Evolutionary conservation across 2,329 filamentous ascomycete species (phyloP).

Genomic region (Sclerotiophoma versabilis): DNA sequence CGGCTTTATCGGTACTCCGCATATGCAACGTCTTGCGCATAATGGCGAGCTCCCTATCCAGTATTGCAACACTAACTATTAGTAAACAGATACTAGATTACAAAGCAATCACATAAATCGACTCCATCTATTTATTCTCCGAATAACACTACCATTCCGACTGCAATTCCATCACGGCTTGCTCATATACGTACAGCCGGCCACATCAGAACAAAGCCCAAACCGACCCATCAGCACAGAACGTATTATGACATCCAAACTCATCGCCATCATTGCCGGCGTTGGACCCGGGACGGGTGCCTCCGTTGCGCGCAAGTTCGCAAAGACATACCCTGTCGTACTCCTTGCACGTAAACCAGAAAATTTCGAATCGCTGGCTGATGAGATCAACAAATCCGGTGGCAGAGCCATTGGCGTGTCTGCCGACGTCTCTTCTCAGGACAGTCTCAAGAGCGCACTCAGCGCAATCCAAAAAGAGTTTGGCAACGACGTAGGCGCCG

Average conservation of each 20-base stretch:
- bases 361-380: constrained; percentile 70
- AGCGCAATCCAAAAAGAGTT: constrained; percentile 68
- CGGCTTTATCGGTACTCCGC: constrained; percentile 30
- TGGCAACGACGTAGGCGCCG: constrained; percentile 54
- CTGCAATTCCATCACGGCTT: not conserved
- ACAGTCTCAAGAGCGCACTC: constrained; percentile 66
- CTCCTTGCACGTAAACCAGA: constrained; percentile 73
- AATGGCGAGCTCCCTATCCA: constrained; percentile 20
- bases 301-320: constrained; percentile 66
- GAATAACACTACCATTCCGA: not conserved
- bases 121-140: not conserved
- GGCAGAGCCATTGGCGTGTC: constrained; percentile 75
- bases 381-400: constrained; percentile 71
- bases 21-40: not conserved
- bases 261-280: constrained; percentile 74
- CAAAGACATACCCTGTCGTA: constrained; percentile 72
- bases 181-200: not conserved
- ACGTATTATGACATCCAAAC: constrained; percentile 52
- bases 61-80: constrained; percentile 32
- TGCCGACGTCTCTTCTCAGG: constrained; percentile 66
- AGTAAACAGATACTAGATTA: constrained; percentile 29
- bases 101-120: constrained; percentile 6
- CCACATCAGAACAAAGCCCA: constrained; percentile 2
- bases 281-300: constrained; percentile 76
- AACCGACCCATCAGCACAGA: not conserved